Base-by-base conservation (phyloP, 2,329 filamentous ascomycete genomes). In the Thermothelomyces thermophilus region DNA sequence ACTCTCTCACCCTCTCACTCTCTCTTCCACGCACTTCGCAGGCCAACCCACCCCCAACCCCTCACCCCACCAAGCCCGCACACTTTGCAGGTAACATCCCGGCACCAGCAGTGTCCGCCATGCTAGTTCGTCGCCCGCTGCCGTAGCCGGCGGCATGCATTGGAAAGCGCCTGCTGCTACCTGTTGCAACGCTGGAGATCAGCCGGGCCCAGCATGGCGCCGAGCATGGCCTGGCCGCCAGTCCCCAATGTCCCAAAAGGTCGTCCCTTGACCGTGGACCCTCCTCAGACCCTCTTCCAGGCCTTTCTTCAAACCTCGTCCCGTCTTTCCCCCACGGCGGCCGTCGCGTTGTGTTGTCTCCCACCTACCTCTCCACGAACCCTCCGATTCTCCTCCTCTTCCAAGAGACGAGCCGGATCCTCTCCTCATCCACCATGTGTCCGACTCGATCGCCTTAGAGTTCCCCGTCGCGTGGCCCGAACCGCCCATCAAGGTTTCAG, bases 161-260 rank as follows among this genome's bases (percentile, higher is more conserved):
- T 48, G 46, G 46, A 43, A 46, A 50, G 48, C 48, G 48, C 47
- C 35, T 45, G 48, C 41, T 45, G 24, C 36, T 19, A 24, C 35
- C 46, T 39, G 46, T 42, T 48, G 40, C 40, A 48, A 37, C 24
- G 2, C 13, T 14, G 40, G 26, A 35, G 13, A 14, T 5, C 5
- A 11, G 13, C 14, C 33, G 33, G 14, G 33, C 16, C 33, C 16
- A 35, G 33, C 13, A 35, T 35, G 33, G 8, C 13, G 28, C 37
- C 30, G 34, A 33, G 10, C 20, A 41, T 46, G 36, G 26, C 10
- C n/a, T 22, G 14, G 33, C 44, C 35, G 28, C 44, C 44, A 47
- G 35, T 26, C 24, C 24, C 24, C 24, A 9, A 26, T 9, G 24
- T 9, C 24, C 9, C 24, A 5, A 5, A 9, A 26, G 24, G 24